phyloP scores from a whole-genome alignment of 2,329 filamentous ascomycete species.

The Coleophoma crateriformis region DNA sequence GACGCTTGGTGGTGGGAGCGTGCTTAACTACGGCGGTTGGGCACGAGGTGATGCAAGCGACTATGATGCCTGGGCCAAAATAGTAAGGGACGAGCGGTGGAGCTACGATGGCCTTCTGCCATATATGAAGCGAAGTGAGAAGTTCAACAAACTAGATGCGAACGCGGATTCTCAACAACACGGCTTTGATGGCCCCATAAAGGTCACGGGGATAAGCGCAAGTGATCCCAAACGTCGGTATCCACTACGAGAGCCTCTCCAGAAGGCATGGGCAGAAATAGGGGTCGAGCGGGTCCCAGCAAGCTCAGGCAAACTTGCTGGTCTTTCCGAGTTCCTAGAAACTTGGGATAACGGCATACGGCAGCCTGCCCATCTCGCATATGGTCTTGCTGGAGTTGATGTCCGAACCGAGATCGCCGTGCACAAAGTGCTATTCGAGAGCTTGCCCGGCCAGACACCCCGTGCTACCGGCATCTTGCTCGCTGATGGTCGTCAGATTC shows the following conservation, averaged over 20 bases:
- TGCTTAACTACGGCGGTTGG: constrained; percentile 28
- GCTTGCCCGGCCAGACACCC: constrained; percentile 51
- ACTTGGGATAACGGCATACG: constrained; percentile 43
- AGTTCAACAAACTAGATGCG: constrained; percentile 31
- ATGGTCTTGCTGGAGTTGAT: too few species aligned
- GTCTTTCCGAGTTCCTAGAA: too few species aligned
- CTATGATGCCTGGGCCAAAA: constrained; percentile 42
- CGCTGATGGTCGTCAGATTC: constrained; percentile 41
- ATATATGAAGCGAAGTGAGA: too few species aligned
- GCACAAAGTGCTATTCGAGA: constrained; percentile 38
- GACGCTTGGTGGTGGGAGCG: constrained; percentile 40
- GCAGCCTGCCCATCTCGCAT: constrained; percentile 32
- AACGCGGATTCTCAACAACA: constrained; percentile 27
- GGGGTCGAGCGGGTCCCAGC: too few species aligned
- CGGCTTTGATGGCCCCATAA: constrained; percentile 45
- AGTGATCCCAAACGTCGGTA: constrained; percentile 35
- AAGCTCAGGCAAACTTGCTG: too few species aligned
- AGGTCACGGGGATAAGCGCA: constrained; percentile 48
- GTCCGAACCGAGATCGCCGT: constrained; percentile 33
- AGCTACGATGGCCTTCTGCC: constrained; percentile 28
- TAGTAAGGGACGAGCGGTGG: constrained; percentile 45
- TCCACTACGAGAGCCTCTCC: constrained; percentile 31
- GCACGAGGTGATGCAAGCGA: constrained; percentile 35
- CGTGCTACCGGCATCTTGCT: constrained; percentile 48
- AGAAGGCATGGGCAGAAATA: constrained; percentile 37